phyloP scores from a whole-genome alignment of 371 early-diverging fungal genomes.

The Amoeboaphelidium protococcarum region DNA sequence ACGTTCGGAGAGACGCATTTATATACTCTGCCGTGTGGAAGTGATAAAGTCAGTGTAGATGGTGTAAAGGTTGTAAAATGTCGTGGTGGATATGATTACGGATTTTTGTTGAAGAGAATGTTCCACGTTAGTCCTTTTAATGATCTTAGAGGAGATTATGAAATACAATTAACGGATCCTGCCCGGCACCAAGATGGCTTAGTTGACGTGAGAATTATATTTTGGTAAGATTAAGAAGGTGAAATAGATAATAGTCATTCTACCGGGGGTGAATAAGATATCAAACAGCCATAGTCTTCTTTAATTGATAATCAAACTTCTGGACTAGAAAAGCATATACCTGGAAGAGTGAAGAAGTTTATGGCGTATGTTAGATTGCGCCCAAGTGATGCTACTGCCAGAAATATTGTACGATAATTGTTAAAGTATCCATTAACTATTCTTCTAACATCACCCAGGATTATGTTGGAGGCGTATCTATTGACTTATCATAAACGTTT shows the following conservation, averaged over 20 bases:
- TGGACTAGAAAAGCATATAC: no score
- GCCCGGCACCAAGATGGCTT: no score
- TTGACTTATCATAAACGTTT: slow-evolving; percentile 16
- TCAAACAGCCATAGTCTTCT: no score
- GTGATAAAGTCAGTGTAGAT: background rate
- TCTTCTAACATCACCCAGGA: slow-evolving; percentile 22
- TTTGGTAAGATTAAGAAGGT: no score
- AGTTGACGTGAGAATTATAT: no score
- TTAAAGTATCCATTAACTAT: slow-evolving; percentile 14
- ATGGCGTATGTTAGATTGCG: no score
- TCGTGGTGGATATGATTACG: slow-evolving; percentile 4
- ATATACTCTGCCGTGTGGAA: slow-evolving; percentile 10
- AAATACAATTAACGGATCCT: slow-evolving; percentile 9
- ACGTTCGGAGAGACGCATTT: slow-evolving; percentile 26
- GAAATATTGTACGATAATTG: slow-evolving; percentile 4
- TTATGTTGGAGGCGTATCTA: slow-evolving; percentile 17
- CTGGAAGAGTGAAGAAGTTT: slow-evolving; percentile 8
- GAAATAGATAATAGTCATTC: no score
- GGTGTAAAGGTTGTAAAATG: slow-evolving; percentile 5
- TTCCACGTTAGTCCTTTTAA: slow-evolving; percentile 33
- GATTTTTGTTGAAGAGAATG: slow-evolving; percentile 10
- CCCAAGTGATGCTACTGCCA: no score
- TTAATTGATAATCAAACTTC: no score
- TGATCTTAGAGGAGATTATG: slow-evolving; percentile 20
- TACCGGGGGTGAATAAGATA: no score